Base-by-base conservation (phyloP, 2,329 filamentous ascomycete species). In the Phaeosphaeriaceae sp. region DNA sequence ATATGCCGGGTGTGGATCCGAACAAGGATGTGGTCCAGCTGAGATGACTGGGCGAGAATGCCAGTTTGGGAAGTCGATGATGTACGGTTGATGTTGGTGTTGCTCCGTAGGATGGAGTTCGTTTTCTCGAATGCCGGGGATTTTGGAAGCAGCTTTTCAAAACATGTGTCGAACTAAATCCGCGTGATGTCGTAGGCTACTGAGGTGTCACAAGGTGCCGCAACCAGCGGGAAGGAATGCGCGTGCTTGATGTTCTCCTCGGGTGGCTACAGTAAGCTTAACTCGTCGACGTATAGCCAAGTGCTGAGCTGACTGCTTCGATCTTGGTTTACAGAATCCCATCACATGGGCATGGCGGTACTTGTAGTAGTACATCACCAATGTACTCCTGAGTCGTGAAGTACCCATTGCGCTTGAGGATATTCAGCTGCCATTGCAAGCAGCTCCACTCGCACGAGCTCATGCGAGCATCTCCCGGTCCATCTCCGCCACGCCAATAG, bases 261-360 rank as follows among this genome's bases (percentile, higher is more conserved):
- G 55, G 56, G 52, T 66, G 60, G 58, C 53, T 52, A 64, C 63
- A 65, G 64, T 70, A 68, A 70, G 68, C 66, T 63, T 61, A 64
- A 67, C 35, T 58, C 30, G 46, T 49, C 56, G 53, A 60, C 55
- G 32, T 63, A 55, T 60, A 28, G 49, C 46, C 35, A 40, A 40
- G 35, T 40, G 35, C 44, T 57, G 23, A 28, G 58, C 59, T 63
- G 60, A 60, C 54, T 53, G 54, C 47, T 49, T 54, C 54, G 35
- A 26, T 21, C 24, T 30, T 53, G n/a, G 44, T 17, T 13, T 23
- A n/a, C 7, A 35, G n/a, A 17, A 23, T 17, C 19, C 30, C 21
- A 42, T 55, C 51, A 56, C 49, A 54, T 58, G 26, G 23, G 54
- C 24, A 26, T 30, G 22, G 17, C n/a, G 24, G 32, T 52, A 51